Conservation (phyloP, 805 yeast genomes). For the Schwanniomyces vanrijiae region DNA sequence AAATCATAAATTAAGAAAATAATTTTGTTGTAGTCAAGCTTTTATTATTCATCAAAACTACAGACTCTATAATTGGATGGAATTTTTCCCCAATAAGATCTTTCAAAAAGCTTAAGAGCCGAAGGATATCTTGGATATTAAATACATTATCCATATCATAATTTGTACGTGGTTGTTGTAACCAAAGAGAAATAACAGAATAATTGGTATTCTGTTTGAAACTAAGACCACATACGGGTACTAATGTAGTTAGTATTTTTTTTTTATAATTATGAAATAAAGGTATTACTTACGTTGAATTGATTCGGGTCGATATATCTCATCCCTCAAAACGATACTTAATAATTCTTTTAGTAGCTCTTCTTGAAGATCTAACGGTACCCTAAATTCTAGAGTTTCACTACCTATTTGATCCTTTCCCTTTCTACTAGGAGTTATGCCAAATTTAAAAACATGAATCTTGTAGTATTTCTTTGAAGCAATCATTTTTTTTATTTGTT, state of each 20-base stretch:
- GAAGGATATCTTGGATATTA: slow-evolving; percentile 2
- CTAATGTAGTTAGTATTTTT: slow-evolving; percentile 6
- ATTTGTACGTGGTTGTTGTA: slow-evolving; percentile 8
- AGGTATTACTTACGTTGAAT: slow-evolving; percentile 9
- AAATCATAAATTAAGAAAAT: neutral
- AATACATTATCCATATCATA: neutral
- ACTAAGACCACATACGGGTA: slow-evolving; percentile 15
- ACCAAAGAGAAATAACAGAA: slow-evolving; percentile 15
- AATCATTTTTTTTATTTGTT: slow-evolving; percentile 4
- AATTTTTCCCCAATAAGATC: slow-evolving; percentile 6
- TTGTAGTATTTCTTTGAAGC: slow-evolving; percentile 5
- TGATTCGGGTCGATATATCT: slow-evolving; percentile 9
- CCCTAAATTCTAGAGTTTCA: slow-evolving; percentile 16
- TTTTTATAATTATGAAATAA: too few species aligned
- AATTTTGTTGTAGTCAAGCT: slow-evolving; percentile 7
- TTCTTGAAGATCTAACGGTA: slow-evolving; percentile 8
- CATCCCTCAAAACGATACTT: slow-evolving; percentile 11
- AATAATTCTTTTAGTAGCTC: slow-evolving; percentile 10
- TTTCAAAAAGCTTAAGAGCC: slow-evolving; percentile 6
- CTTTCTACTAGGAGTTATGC: slow-evolving; percentile 13
- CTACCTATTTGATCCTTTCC: slow-evolving; percentile 11
- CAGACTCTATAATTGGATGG: slow-evolving; percentile 8
- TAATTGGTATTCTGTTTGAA: slow-evolving; percentile 9
- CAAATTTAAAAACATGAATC: slow-evolving; percentile 14
- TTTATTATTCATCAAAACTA: slow-evolving; percentile 8